These are phyloP conservation scores for Neurospora pannonica DNA, from an alignment of 495 filamentous ascomycete genomes.

Conservation along the genomic window DNA sequence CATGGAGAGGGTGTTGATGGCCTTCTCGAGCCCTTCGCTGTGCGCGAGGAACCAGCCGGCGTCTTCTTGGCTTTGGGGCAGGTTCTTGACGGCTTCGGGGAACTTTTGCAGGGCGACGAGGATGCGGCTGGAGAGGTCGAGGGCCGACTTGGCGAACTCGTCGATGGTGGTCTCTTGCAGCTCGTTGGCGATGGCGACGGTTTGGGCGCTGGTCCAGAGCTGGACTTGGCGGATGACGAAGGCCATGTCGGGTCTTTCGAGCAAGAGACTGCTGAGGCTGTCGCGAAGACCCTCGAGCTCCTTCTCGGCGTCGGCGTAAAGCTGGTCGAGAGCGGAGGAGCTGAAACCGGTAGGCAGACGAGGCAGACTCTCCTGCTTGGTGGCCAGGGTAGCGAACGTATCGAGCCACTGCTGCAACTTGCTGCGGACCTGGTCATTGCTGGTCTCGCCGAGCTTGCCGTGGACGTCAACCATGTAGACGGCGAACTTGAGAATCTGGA, in stretches of 20 bases:
- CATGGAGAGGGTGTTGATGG: conserved; percentile 50
- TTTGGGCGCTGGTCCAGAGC: conserved; percentile 30
- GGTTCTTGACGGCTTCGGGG: conserved; percentile 33
- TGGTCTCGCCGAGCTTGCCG: conserved; percentile 44
- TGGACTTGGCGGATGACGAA: conserved; percentile 55
- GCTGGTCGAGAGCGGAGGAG: conserved; percentile 33
- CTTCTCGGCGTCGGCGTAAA: conserved; percentile 35
- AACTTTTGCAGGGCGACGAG: conserved; percentile 67
- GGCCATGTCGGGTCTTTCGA: conserved; percentile 46
- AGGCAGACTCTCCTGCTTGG: conserved; percentile 38
- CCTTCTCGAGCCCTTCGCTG: conserved; percentile 45
- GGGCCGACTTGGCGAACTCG: conserved; percentile 39
- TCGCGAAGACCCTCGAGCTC: conserved; percentile 35
- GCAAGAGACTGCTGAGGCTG: conserved; percentile 33
- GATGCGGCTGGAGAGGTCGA: conserved; percentile 50
- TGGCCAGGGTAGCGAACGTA: conserved; percentile 25
- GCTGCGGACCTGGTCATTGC: conserved; percentile 31
- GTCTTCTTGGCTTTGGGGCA: conserved; percentile 49
- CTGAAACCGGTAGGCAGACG: conserved; percentile 44
- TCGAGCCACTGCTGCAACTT: conserved; percentile 42
- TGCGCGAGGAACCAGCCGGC: conserved; percentile 53
- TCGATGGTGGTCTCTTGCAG: conserved; percentile 9
- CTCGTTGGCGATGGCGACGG: conserved; percentile 8
- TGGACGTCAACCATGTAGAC: conserved; percentile 48
- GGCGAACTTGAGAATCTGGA: conserved; percentile 32